Conservation (phyloP, 2,329 filamentous ascomycete species). For the Fusarium miscanthi region DNA sequence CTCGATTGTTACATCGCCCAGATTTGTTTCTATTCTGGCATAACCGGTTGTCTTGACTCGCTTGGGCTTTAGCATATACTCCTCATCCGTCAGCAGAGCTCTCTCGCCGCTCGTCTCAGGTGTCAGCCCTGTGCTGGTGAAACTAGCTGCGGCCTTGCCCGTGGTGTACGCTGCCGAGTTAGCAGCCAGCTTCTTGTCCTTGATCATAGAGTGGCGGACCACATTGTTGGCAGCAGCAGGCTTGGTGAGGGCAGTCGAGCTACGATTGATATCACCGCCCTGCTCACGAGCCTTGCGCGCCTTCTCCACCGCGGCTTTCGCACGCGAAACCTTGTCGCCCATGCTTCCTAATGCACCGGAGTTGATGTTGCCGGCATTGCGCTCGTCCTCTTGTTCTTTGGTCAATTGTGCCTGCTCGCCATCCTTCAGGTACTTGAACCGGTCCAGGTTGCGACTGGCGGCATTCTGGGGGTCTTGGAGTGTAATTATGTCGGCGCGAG, state of each 20-base stretch:
- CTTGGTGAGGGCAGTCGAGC: constrained; percentile 57
- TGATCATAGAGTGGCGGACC: constrained; percentile 54
- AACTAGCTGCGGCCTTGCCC: constrained; percentile 89
- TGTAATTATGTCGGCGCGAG: constrained; percentile 91
- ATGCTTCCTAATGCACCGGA: constrained; percentile 80
- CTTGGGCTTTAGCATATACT: constrained; percentile 94
- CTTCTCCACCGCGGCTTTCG: constrained; percentile 93
- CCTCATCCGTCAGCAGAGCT: constrained; percentile 89
- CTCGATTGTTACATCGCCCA: constrained; percentile 88
- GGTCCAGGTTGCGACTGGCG: constrained; percentile 81
- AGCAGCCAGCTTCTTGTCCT: constrained; percentile 72
- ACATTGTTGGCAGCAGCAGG: constrained; percentile 40
- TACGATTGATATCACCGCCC: constrained; percentile 67
- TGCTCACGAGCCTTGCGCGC: constrained; percentile 79
- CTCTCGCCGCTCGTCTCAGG: constrained; percentile 90
- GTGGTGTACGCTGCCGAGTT: constrained; percentile 94
- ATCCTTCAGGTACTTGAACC: constrained; percentile 90
- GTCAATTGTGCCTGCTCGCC: constrained; percentile 76
- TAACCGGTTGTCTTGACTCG: constrained; percentile 92
- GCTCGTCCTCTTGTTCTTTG: constrained; percentile 75
- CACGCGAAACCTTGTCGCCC: constrained; percentile 85
- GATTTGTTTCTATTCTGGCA: constrained; percentile 85
- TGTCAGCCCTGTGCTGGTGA: constrained; percentile 93
- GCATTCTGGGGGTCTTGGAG: constrained; percentile 96
- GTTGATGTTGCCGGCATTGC: constrained; percentile 78